Conservation (phyloP, 2,329 filamentous ascomycete species). For the Calonectria pseudoturangicola region DNA sequence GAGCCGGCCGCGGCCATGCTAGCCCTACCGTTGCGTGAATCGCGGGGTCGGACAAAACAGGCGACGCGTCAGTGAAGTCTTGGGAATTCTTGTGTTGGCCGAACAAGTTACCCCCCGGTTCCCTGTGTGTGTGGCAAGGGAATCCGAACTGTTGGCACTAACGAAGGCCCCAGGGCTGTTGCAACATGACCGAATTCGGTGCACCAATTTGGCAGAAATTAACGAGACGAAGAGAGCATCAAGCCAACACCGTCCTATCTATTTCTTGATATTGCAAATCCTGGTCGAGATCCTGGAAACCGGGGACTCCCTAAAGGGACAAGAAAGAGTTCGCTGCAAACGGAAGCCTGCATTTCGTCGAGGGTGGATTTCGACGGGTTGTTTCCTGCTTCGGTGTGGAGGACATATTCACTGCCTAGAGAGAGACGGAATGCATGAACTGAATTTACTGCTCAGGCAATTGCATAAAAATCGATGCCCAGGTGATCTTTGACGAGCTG, state of each 20-base stretch:
- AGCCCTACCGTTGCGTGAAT: conserved; percentile 5
- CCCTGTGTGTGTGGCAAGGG: conserved; percentile 7
- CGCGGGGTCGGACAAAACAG: conserved; percentile 22
- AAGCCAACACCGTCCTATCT: background rate
- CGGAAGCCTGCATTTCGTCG: background rate
- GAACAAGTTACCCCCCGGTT: conserved; percentile 5
- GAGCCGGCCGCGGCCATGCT: background rate
- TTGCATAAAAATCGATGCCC: background rate
- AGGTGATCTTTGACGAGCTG: background rate
- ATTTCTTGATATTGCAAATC: background rate
- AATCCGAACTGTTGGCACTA: conserved; percentile 13
- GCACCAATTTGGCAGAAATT: conserved; percentile 23
- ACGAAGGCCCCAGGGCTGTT: background rate
- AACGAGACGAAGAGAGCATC: background rate
- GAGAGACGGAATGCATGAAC: conserved; percentile 2
- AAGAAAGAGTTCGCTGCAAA: background rate
- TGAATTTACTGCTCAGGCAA: background rate
- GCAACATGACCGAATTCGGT: conserved; percentile 14
- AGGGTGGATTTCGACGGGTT: background rate
- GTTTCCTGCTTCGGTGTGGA: background rate
- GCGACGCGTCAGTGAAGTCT: conserved; percentile 14
- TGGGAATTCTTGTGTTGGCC: background rate
- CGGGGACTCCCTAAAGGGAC: background rate
- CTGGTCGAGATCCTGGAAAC: background rate
- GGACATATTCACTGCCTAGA: background rate